Percentiles rank a stretch among this genome's conserved stretches.
Evolutionary conservation across 202 grass and related monocot species (phyloP).

Genomic region (Saccharum hybrid): DNA sequence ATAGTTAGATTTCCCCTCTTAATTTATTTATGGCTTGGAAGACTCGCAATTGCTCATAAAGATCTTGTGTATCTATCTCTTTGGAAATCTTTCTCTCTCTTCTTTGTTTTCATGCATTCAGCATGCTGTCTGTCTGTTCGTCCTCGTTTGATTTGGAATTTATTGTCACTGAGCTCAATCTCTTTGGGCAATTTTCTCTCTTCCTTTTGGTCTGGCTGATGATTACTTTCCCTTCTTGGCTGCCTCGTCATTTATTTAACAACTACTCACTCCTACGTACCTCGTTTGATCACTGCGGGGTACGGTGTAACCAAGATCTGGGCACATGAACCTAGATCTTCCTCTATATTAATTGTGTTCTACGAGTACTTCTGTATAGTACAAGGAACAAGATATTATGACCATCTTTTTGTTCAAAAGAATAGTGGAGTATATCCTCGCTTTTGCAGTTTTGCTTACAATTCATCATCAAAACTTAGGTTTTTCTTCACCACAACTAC

Average conservation of each 20-base stretch:
- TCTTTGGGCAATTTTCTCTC: background rate
- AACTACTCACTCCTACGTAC: background rate
- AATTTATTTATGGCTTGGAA: background rate
- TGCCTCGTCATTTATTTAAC: background rate
- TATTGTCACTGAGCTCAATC: background rate
- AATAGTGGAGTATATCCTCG: background rate
- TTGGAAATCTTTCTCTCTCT: background rate
- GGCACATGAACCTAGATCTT: background rate
- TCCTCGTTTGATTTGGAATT: background rate
- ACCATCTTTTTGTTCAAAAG: background rate
- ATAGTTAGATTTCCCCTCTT: background rate
- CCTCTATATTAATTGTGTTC: slow-evolving; percentile 1
- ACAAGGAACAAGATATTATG: background rate
- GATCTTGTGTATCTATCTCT: slow-evolving; percentile 10
- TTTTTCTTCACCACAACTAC: background rate
- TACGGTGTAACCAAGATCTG: background rate
- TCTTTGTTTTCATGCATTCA: background rate
- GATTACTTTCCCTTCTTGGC: background rate
- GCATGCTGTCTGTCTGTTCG: background rate
- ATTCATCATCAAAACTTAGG: background rate
- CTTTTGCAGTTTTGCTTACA: background rate
- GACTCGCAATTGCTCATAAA: background rate
- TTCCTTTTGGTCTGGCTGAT: background rate
- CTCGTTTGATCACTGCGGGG: background rate
- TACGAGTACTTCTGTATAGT: background rate